phyloP scores from a whole-genome alignment of 2,329 filamentous ascomycete species.

The Harringtonia lauricola region DNA sequence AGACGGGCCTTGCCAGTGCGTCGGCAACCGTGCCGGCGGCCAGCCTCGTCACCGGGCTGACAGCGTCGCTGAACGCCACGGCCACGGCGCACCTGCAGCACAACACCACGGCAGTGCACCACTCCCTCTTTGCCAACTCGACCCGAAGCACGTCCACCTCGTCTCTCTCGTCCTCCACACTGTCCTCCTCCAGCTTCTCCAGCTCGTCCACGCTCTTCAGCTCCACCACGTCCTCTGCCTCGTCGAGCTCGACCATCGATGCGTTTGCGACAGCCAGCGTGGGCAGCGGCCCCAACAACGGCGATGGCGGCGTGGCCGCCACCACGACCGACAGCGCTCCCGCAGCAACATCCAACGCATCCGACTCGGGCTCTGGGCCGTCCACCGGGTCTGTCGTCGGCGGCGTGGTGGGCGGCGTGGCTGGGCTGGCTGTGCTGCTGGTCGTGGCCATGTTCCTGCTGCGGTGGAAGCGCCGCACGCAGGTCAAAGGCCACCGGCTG shows the following conservation, averaged over 20 bases:
- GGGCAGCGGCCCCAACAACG: background rate
- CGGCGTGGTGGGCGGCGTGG: slow-evolving; percentile 45
- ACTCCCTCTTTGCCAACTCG: slow-evolving; percentile 15
- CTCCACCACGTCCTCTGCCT: background rate
- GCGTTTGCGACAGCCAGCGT: background rate
- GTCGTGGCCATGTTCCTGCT: slow-evolving; percentile 42
- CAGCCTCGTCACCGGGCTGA: too few species aligned
- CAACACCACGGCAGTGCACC: slow-evolving; percentile 4
- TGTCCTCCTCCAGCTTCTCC: slow-evolving; percentile 1
- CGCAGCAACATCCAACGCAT: slow-evolving; percentile 11
- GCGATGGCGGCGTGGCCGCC: slow-evolving; percentile 11
- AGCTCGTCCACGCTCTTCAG: slow-evolving; percentile 7
- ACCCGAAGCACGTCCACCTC: slow-evolving; percentile 6
- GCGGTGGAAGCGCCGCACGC: slow-evolving; percentile 36
- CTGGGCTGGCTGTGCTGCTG: slow-evolving; percentile 45
- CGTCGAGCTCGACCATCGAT: background rate
- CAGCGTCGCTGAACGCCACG: too few species aligned
- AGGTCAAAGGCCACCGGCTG: slow-evolving; percentile 26
- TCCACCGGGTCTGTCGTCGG: slow-evolving; percentile 34
- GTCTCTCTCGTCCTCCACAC: slow-evolving; percentile 8
- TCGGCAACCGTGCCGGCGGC: too few species aligned
- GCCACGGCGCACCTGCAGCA: too few species aligned
- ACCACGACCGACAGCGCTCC: slow-evolving; percentile 15
- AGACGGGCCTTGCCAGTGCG: too few species aligned
- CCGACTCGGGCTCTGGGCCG: slow-evolving; percentile 13